Evolutionary conservation across 106 monocot genomes (phyloP), one percentile per base, ranked within the genome.

Genomic region (Dendrobium huoshanense): DNA sequence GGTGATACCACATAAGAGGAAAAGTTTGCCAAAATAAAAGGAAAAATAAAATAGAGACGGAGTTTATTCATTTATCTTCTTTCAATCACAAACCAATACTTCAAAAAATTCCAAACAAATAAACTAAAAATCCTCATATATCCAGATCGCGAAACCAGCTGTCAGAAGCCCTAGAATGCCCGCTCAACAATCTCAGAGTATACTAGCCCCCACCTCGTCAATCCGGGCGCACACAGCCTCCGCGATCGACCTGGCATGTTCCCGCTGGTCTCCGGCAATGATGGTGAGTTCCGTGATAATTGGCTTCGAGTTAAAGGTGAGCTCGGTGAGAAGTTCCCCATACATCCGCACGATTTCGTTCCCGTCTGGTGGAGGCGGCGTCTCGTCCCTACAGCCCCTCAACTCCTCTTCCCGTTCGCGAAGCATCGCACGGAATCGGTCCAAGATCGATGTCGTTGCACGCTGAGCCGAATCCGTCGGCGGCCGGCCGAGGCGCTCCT

Each of bases 201-300:
- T 72, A 49, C 44, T 20, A 59, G 58, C 54, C 15, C 79, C 61
- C 54, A 95, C 95, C 92, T 92, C 88, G 33, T 89, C 77, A 81
- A 98, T 84, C 85, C 95, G 81, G 31, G 74, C 27, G 81, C 88
- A 95, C 59, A 98, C 88, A 51, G 88, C 98, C 64, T 90, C 82
- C 16, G 91, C 92, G 80, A 99, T 95, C 59, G 89, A 92, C 54
- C 84, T 80, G 19, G 83, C 95, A 67, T 74, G 56, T 27, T 85
- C 79, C 72, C 86, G 72, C 70, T 95, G 89, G 80, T 99, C 89
- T 17, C 91, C 98, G 4, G 95, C 98, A 56, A 99, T 91, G 67
- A 99, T 93, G 25, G 98, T 99, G 59, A 99, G 93, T 44, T 99
- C 98, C 16, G 98, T 95, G 78, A 95, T 99, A 43, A 95, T 83